Base-by-base conservation (phyloP, 2,329 filamentous ascomycete species). In the Cercospora sp. region DNA sequence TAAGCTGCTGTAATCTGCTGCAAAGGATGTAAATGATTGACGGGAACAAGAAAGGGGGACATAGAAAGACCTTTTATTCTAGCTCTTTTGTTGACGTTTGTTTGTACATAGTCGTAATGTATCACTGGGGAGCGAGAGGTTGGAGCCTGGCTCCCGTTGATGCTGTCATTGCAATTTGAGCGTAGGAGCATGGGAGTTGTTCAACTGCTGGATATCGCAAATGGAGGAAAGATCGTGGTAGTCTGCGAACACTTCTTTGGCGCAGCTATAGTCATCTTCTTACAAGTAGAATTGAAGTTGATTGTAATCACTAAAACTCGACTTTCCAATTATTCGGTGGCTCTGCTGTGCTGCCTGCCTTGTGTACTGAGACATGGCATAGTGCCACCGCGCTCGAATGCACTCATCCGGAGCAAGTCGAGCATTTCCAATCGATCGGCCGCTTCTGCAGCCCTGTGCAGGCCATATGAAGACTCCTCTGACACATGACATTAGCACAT, bases 401-500 rank as follows among this genome's bases (percentile, higher is more conserved):
- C 37, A 40, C 26, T 57, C 53, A 57, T 30, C 26, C 26, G 3
- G 53, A 57, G 53, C 71, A 73, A 24, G 69, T 67, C 18, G 28
- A 51, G 58, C 72, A 73, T 24, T 55, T 62, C 72, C 72, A 73
- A 24, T 66, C 66, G 18, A 61, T 49, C 18, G 64, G 43, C 18
- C 70, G 65, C 37, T 49, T 69, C 26, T 63, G 40, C 43, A 73
- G 51, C 9, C 62, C 61, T 18, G 72, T 21, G 45, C 72, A 73
- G 10, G 51, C 57, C 70, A 73, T 68, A 32, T 73, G 72, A 43
- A 70, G 72, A 13, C 63, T 37, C 9, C 61, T 57, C 43, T 21
- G 21, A 61, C 72, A 73, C 24, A 32, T 63, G 13, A 49, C 10
- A 55, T 72, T 72, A 3, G 30, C 64, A 65, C 72, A 73, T 13